phyloP scores from a whole-genome alignment of 2,329 filamentous ascomycete species.

The Phialemonium atrogriseum region DNA sequence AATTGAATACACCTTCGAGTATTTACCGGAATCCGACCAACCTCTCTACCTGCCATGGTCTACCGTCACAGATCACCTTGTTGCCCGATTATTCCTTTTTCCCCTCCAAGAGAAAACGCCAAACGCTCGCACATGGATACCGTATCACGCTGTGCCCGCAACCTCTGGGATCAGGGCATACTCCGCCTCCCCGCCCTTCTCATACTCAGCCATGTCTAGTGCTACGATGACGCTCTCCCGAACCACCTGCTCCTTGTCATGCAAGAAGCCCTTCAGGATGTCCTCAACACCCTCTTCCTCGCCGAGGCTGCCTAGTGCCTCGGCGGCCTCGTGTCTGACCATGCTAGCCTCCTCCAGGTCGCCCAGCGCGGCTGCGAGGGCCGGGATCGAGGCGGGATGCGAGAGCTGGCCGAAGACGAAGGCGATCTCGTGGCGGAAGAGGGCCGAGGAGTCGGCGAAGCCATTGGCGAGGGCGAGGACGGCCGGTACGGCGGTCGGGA shows the following conservation, averaged over 20 bases:
- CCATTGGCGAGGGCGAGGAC: conserved; percentile 79
- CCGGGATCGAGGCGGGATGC: conserved; percentile 93
- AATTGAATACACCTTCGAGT: no score
- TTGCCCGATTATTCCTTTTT: no score
- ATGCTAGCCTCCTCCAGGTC: conserved; percentile 81
- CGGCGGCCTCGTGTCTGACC: conserved; percentile 95
- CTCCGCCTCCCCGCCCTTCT: conserved; percentile 79
- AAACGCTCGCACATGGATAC: conserved; percentile 13
- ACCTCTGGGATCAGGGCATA: conserved; percentile 82
- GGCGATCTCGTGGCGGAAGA: conserved; percentile 96
- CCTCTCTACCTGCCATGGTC: no score
- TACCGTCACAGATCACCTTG: no score
- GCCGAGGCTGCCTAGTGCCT: conserved; percentile 88
- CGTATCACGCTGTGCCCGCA: conserved; percentile 26
- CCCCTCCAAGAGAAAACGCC: no score
- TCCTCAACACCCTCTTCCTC: conserved; percentile 91
- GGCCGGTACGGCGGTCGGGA: conserved; percentile 82
- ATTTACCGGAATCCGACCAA: no score
- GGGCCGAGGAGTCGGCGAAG: conserved; percentile 74
- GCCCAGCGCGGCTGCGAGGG: conserved; percentile 69
- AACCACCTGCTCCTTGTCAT: conserved; percentile 89
- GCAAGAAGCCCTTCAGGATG: conserved; percentile 69
- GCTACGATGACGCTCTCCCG: conserved; percentile 92
- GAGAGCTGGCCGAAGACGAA: conserved; percentile 97
- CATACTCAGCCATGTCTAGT: conserved; percentile 95